Base-by-base conservation (phyloP, 2,329 filamentous ascomycete genomes). In the Trichoderma sp. region DNA sequence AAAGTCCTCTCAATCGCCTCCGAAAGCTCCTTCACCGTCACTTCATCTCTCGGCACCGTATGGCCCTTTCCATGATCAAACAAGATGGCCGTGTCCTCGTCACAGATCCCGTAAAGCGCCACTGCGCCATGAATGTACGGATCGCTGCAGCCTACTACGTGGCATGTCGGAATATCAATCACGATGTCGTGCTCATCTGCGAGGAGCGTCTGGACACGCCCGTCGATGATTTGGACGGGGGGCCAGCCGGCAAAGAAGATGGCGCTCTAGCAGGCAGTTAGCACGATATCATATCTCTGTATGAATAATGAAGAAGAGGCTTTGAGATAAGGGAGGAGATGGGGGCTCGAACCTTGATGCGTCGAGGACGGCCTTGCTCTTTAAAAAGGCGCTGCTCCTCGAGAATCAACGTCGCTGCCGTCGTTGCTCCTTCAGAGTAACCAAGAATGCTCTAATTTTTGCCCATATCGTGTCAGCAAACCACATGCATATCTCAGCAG, bases 31-130 rank as follows among this genome's bases (percentile, higher is more conserved):
- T 80, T 80, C 66, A 86, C 80, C 0, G 83, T 84, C 16, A 79
- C 79, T 66, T 80, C 81, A 68, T 87, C 85, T 70, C 87, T 80
- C 0, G 88, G 88, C 5, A 90, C 79, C 0, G 86, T 89, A 74
- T 91, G 88, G 0, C 88, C 88, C 73, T 89, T 89, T 5, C 87
- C 88, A 71, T 89, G 87, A 72, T 91, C 88, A 70, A 90, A 90
- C n/a, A 90, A 81, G 40, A 83, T 81, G 0, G 87, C 87, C 1
- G 79, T 84, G 69, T 90, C 87, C 0, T 83, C 83, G 58, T 89
- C 85, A 72, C 88, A 91, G 29, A 89, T 82, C 72, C 88, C 88
- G 77, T 86, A 89, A 4, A 90, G 81, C 0, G 87, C 86, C 79
- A 89, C 83, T 2, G 86, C 86, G 0, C 88, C 88, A 40, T 87